Percentiles rank a stretch among this genome's conserved stretches.
Conservation (phyloP, 371 early-diverging fungal species). For the Furculomyces boomerangus region DNA sequence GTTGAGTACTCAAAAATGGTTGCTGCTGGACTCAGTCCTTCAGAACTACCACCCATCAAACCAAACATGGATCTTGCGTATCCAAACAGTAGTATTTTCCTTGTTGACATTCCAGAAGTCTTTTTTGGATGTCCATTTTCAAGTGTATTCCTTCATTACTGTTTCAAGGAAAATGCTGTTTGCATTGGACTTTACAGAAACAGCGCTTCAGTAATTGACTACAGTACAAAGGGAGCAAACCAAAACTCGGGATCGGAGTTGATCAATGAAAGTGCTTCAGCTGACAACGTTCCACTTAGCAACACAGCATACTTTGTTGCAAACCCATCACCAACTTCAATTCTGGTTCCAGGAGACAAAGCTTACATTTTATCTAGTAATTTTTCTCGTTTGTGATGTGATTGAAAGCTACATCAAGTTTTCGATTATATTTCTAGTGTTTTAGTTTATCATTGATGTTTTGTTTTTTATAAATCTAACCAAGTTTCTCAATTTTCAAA, state of each 20-base stretch:
- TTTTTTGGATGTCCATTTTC: conserved; percentile 21
- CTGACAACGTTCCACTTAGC: conserved; percentile 22
- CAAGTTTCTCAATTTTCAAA: too few species aligned
- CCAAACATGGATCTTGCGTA: conserved; percentile 1
- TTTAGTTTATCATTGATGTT: too few species aligned
- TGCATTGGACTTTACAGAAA: conserved; percentile 36
- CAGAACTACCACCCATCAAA: conserved; percentile 1
- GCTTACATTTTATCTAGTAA: not conserved
- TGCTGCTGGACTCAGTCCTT: conserved; percentile 10
- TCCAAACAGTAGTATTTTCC: conserved; percentile 18
- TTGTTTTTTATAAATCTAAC: too few species aligned
- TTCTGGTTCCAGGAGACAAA: not conserved
- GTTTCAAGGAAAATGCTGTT: conserved; percentile 21
- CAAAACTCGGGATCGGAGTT: too few species aligned
- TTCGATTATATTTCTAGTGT: too few species aligned
- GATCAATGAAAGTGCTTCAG: conserved; percentile 24
- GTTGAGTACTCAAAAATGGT: conserved; percentile 18
- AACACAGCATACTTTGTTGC: conserved; percentile 34
- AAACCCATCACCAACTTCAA: conserved; percentile 4
- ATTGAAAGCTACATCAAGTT: too few species aligned
- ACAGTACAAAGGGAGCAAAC: conserved; percentile 22
- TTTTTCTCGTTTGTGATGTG: not conserved
- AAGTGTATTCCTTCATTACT: conserved; percentile 21
- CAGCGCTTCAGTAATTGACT: conserved; percentile 10
- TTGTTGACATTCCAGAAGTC: conserved; percentile 17